A percentile compares a stretch with the other conserved stretches of the same genome.
phyloP scores from a whole-genome alignment of 164 flowering plant species.

The Sedum album region DNA sequence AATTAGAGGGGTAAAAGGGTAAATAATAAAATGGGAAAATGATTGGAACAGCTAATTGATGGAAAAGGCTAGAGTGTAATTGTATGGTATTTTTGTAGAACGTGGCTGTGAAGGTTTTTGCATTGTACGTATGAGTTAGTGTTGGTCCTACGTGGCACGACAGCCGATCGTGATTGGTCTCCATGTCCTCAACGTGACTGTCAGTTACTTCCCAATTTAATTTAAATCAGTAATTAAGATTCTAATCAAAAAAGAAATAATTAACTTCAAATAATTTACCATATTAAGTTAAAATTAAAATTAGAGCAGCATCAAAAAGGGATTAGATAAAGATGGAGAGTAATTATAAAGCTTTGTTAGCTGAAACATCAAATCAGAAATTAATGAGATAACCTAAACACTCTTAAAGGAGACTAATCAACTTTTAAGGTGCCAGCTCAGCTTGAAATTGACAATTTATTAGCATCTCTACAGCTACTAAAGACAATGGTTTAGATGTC shows the following conservation, averaged over 20 bases:
- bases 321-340: not conserved
- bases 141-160: conserved; percentile 36
- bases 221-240: not conserved
- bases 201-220: not conserved
- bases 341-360: not conserved
- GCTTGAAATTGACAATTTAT: not conserved
- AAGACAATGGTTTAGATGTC: too few species aligned
- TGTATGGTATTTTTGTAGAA: not conserved
- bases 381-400: not conserved
- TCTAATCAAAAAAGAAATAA: too few species aligned
- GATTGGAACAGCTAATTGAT: not conserved
- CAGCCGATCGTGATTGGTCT: conserved; percentile 33
- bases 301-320: not conserved
- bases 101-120: conserved; percentile 10
- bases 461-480: not conserved
- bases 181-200: conserved; percentile 12
- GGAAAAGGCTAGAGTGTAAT: conserved; percentile 10
- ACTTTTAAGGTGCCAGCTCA: not conserved
- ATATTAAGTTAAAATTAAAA: too few species aligned
- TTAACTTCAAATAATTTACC: too few species aligned
- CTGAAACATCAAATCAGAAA: not conserved
- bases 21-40: not conserved
- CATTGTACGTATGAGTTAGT: too few species aligned
- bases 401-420: not conserved
- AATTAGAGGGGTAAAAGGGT: not conserved